phyloP scores from a whole-genome alignment of 1,284 basidiomycete species.

The Fereydounia khargensis region DNA sequence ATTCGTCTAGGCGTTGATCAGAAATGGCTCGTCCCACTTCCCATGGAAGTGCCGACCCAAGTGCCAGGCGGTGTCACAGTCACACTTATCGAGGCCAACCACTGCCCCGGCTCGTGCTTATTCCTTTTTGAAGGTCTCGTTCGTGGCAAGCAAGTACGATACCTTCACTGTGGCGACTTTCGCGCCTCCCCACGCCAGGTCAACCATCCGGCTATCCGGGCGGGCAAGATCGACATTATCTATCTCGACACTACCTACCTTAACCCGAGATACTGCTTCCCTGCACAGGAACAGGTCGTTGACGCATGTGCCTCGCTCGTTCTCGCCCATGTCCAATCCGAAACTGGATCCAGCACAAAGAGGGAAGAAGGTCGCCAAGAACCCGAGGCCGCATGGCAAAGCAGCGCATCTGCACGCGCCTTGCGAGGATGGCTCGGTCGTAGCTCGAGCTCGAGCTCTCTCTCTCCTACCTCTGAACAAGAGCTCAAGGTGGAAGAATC shows the following conservation, averaged over 20 bases:
- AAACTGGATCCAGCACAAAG: constrained; percentile 1
- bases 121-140: constrained; percentile 91
- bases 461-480: neutral
- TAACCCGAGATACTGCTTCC: constrained; percentile 90
- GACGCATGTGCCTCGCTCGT: constrained; percentile 85
- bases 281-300: constrained; percentile 87
- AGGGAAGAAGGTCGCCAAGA: constrained; percentile 51
- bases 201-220: constrained; percentile 36
- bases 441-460: neutral
- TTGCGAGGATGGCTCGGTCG: constrained; percentile 41
- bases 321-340: constrained; percentile 9
- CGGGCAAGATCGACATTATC: constrained; percentile 69
- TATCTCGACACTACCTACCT: constrained; percentile 97
- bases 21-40: constrained; percentile 81
- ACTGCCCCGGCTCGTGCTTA: constrained; percentile 85
- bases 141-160: constrained; percentile 73
- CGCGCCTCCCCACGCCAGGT: constrained; percentile 56
- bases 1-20: constrained; percentile 83
- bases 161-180: constrained; percentile 88
- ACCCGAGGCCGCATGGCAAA: constrained; percentile 24
- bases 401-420: constrained; percentile 25
- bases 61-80: constrained; percentile 84
- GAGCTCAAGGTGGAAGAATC: constrained; percentile 42
- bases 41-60: constrained; percentile 71
- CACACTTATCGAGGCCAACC: constrained; percentile 94